These are phyloP conservation scores for Sugiyamaella japonica DNA, from an alignment of 1,139 yeast species.

Conservation along the genomic window DNA sequence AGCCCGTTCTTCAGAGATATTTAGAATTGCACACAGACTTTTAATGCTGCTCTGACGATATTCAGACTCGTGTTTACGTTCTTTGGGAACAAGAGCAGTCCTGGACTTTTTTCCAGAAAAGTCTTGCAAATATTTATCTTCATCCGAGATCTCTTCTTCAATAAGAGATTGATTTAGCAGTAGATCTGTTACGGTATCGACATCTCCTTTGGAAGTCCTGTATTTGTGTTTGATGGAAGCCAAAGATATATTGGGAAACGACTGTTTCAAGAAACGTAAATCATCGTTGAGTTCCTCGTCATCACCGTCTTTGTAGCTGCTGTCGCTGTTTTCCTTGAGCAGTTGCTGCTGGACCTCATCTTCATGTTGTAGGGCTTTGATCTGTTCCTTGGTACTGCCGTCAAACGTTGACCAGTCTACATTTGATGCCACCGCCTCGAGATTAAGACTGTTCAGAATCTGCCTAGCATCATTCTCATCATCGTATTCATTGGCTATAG, in stretches of 20 bases:
- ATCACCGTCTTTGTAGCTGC: not conserved
- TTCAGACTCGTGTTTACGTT: conserved; percentile 3
- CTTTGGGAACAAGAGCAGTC: conserved; percentile 2
- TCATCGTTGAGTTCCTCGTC: conserved; percentile 15
- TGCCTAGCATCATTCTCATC: conserved; percentile 10
- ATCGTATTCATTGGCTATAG: conserved; percentile 14
- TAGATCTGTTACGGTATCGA: conserved; percentile 30
- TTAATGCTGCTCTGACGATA: conserved; percentile 1
- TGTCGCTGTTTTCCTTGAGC: not conserved
- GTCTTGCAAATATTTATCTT: conserved; percentile 11
- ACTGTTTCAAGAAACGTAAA: conserved; percentile 25
- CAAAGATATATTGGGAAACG: conserved; percentile 31
- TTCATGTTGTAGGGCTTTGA: not conserved
- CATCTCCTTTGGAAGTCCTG: conserved; percentile 25
- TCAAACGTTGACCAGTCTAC: conserved; percentile 20
- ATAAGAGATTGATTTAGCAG: conserved; percentile 30
- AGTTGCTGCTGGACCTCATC: not conserved
- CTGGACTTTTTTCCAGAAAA: not conserved
- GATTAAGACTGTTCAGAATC: conserved; percentile 9
- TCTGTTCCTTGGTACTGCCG: not conserved
- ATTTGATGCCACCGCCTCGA: conserved; percentile 13
- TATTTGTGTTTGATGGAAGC: conserved; percentile 25
- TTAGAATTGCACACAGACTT: conserved; percentile 3
- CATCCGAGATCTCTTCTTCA: conserved; percentile 23
- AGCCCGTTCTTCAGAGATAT: conserved; percentile 17